Conservation (phyloP, 73 alveolate species). For the Blepharisma japonicum region DNA sequence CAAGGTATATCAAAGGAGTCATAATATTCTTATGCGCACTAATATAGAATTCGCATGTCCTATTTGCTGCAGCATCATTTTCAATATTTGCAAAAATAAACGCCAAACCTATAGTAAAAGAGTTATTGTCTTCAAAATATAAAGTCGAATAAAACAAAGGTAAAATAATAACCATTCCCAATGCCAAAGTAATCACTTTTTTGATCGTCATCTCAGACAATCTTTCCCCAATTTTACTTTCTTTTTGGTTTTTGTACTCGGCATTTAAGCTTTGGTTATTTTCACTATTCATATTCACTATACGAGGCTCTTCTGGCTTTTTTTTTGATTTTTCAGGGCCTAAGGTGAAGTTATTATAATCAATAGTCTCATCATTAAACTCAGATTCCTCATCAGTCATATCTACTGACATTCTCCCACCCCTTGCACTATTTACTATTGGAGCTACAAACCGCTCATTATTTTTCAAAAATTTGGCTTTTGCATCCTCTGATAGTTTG, state of each 20-base stretch:
- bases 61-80: background rate
- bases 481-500: conserved; percentile 45
- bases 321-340: background rate
- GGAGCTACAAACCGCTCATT: conserved; percentile 32
- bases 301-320: background rate
- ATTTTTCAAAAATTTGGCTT: conserved; percentile 53
- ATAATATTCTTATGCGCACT: background rate
- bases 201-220: conserved; percentile 75
- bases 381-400: background rate
- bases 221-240: conserved; percentile 75
- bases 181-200: conserved; percentile 69
- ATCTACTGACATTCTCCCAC: background rate
- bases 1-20: conserved; percentile 24
- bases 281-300: background rate
- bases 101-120: conserved; percentile 33
- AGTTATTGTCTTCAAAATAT: conserved; percentile 38
- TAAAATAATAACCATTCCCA: conserved; percentile 56
- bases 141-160: conserved; percentile 45
- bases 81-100: background rate
- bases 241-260: conserved; percentile 13
- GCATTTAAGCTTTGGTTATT: background rate
- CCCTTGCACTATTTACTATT: background rate
- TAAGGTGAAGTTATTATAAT: background rate
- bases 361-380: background rate
- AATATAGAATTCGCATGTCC: conserved; percentile 4